These are phyloP conservation scores for Suillus placidus DNA, from an alignment of 768 basidiomycete genomes.

Conservation along the genomic window DNA sequence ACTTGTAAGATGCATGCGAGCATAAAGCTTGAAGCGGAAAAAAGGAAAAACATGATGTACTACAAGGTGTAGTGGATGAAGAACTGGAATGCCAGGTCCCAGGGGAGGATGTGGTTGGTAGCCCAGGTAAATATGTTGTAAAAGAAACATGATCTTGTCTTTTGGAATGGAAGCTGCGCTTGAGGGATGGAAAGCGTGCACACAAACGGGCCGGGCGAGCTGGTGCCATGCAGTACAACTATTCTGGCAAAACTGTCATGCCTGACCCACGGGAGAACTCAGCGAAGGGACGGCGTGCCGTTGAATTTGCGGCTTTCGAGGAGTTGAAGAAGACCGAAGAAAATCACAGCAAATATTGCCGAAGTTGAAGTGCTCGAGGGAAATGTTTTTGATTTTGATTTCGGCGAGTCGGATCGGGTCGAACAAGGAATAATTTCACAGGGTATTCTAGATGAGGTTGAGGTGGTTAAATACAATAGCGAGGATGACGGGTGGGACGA, in stretches of 20 bases:
- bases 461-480: too few relatives aligned
- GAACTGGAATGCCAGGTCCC: neutral
- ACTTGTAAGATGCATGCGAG: slow-evolving; percentile 2
- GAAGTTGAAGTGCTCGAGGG: neutral
- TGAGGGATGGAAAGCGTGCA: neutral
- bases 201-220: neutral
- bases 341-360: neutral
- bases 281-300: too few relatives aligned
- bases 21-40: neutral
- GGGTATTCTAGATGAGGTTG: neutral
- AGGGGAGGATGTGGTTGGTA: neutral
- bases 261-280: neutral
- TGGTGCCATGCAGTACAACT: neutral
- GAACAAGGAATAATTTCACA: neutral
- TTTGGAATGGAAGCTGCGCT: neutral
- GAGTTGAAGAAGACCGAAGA: neutral
- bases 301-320: neutral
- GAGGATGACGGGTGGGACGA: too few relatives aligned
- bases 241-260: neutral
- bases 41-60: slow-evolving; percentile 2
- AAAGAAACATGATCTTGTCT: neutral
- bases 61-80: too few relatives aligned
- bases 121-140: neutral
- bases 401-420: neutral
- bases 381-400: neutral